Percentiles rank a stretch among this genome's conserved stretches.
phyloP scores from a whole-genome alignment of 805 yeast genomes.

The Wickerhamomyces tratensis region DNA sequence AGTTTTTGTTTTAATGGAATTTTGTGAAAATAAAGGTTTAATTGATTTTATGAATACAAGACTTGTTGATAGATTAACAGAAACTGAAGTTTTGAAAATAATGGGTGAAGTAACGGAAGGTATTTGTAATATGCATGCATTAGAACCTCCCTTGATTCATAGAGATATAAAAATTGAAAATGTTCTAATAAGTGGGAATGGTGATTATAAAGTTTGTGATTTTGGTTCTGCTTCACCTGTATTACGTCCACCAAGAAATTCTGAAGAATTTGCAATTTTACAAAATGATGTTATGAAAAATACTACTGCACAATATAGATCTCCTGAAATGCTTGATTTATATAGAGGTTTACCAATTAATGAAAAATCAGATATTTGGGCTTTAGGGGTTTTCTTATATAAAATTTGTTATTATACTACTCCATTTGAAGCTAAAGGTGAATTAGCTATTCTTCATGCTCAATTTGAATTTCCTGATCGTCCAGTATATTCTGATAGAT shows the following conservation, averaged over 20 bases:
- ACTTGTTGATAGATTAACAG: conserved; percentile 54
- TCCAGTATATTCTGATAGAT: conserved; percentile 50
- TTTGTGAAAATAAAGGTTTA: conserved; percentile 63
- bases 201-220: conserved; percentile 65
- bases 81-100: conserved; percentile 56
- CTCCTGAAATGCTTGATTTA: conserved; percentile 80
- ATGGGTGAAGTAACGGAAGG: conserved; percentile 66
- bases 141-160: conserved; percentile 63
- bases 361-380: conserved; percentile 84
- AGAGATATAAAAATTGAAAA: conserved; percentile 80
- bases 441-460: conserved; percentile 52
- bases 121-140: conserved; percentile 68
- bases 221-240: conserved; percentile 73
- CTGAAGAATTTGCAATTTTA: conserved; percentile 48
- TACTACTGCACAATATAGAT: conserved; percentile 78
- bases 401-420: conserved; percentile 76
- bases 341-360: conserved; percentile 61
- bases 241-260: conserved; percentile 50
- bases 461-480: conserved; percentile 39
- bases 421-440: conserved; percentile 66
- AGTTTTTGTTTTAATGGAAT: conserved; percentile 74
- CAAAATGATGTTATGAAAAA: conserved; percentile 66
- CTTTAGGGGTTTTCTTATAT: conserved; percentile 68
- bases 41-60: conserved; percentile 76
- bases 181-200: conserved; percentile 50